These are phyloP conservation scores for Pyricularia grisea DNA, from an alignment of 2,329 filamentous ascomycete species.

Conservation along the genomic window DNA sequence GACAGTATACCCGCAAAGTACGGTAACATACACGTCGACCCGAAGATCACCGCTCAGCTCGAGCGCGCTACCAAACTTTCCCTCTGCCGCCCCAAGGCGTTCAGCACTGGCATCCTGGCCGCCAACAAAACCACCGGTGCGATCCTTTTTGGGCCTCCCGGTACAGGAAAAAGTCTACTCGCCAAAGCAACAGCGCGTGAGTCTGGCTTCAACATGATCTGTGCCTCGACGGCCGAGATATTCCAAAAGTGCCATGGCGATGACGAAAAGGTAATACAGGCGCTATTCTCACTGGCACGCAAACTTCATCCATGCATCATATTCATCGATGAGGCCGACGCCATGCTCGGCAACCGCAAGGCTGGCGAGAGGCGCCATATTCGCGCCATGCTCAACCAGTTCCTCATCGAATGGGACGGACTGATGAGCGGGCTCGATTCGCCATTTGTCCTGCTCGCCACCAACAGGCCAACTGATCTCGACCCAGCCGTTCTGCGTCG, in stretches of 20 bases:
- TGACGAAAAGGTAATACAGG: constrained; percentile 17
- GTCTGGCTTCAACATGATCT: constrained; percentile 13
- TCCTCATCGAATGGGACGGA: constrained; percentile 18
- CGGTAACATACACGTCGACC: constrained; percentile 2
- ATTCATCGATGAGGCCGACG: constrained; percentile 19
- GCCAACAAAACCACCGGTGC: constrained; percentile 12
- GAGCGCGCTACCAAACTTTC: constrained; percentile 3
- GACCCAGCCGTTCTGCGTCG: constrained; percentile 38
- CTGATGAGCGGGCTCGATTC: constrained; percentile 5
- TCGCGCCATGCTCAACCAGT: constrained; percentile 14
- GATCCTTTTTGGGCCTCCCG: constrained; percentile 19
- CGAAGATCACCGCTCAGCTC: not conserved
- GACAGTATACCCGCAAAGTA: not conserved
- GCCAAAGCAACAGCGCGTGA: constrained; percentile 14
- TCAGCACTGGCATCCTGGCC: constrained; percentile 13
- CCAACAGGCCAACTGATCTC: constrained; percentile 19
- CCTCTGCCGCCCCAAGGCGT: constrained; percentile 5
- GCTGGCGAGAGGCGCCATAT: not conserved
- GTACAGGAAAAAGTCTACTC: constrained; percentile 19
- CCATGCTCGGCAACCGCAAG: constrained; percentile 7
- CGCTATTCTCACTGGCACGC: constrained; percentile 15
- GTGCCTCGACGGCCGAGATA: constrained; percentile 10
- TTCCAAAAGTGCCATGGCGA: constrained; percentile 12
- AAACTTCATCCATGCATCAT: constrained; percentile 18
- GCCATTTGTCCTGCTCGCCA: constrained; percentile 18